Percentiles rank a stretch among this genome's conserved stretches.
These are phyloP conservation scores for Achaetomiella virescens DNA, from an alignment of 495 filamentous ascomycete genomes.

Conservation along the genomic window DNA sequence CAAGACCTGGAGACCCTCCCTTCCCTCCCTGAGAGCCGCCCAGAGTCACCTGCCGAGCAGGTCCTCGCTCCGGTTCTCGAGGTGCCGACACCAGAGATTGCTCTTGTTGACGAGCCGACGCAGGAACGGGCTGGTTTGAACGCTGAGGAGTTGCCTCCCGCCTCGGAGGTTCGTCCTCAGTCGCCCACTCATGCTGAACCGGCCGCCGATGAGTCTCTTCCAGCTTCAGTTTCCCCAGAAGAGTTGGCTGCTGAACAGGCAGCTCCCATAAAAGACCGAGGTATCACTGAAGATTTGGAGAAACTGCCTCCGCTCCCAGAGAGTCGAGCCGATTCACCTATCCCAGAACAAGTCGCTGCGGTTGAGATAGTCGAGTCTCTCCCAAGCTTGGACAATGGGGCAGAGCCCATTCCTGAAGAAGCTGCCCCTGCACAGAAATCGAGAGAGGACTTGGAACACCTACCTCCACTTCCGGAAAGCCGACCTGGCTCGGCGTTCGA, in stretches of 20 bases:
- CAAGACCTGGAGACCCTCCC: too few relatives aligned
- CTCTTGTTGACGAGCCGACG: too few relatives aligned
- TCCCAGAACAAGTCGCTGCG: not conserved
- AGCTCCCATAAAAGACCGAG: not conserved
- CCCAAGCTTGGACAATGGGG: not conserved
- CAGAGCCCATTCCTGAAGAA: not conserved
- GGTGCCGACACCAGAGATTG: not conserved
- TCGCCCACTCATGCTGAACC: not conserved
- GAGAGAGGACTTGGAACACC: not conserved
- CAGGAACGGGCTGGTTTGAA: too few relatives aligned
- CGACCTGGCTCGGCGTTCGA: not conserved
- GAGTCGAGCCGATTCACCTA: not conserved
- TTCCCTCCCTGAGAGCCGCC: too few relatives aligned
- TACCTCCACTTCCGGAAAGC: not conserved
- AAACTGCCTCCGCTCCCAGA: slow-evolving; percentile 4
- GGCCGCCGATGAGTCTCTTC: not conserved
- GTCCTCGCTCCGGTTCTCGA: not conserved
- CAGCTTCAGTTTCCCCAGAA: too few relatives aligned
- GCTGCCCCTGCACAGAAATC: not conserved
- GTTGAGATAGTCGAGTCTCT: not conserved
- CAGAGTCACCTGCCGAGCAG: too few relatives aligned
- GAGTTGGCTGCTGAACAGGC: too few relatives aligned
- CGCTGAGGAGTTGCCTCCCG: not conserved
- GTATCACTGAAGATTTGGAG: not conserved
- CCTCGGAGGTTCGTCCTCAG: too few relatives aligned